phyloP scores from a whole-genome alignment of 192 early-diverging fungal genomes.

The Rhizoclosmatium globosum region DNA sequence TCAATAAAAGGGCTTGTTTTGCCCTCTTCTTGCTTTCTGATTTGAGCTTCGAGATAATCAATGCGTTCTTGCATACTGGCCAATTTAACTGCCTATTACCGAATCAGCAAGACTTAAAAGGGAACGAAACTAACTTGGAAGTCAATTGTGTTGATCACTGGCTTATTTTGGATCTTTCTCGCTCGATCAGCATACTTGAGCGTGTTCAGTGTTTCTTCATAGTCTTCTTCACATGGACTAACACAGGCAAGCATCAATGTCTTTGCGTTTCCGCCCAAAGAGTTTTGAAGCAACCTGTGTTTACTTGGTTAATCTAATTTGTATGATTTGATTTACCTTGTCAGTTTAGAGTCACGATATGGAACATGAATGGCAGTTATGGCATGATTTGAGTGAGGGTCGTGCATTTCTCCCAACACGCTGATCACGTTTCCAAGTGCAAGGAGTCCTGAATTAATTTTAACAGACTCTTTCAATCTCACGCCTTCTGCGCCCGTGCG shows the following conservation, averaged over 20 bases:
- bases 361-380: slow-evolving; percentile 70
- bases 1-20: neutral
- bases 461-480: slow-evolving; percentile 62
- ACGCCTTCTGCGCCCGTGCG: slow-evolving; percentile 72
- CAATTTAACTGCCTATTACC: slow-evolving; percentile 36
- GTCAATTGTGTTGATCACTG: slow-evolving; percentile 54
- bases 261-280: slow-evolving; percentile 85
- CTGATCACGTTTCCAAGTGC: slow-evolving; percentile 98
- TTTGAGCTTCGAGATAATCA: slow-evolving; percentile 38
- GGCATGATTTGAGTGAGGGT: neutral
- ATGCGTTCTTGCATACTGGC: slow-evolving; percentile 48
- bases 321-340: slow-evolving; percentile 44
- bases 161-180: slow-evolving; percentile 63
- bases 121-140: slow-evolving; percentile 18
- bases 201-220: slow-evolving; percentile 93
- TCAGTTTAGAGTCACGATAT: slow-evolving; percentile 96
- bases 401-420: slow-evolving; percentile 75
- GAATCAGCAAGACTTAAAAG: neutral
- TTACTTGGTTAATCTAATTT: neutral
- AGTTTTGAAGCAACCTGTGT: slow-evolving; percentile 59
- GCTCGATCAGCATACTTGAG: slow-evolving; percentile 77
- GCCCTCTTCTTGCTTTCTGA: slow-evolving; percentile 1
- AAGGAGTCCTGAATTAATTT: slow-evolving; percentile 92
- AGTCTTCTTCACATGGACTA: slow-evolving; percentile 78
- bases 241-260: slow-evolving; percentile 65